Evolutionary conservation across 2,329 filamentous ascomycete genomes (phyloP).

Genomic region (Beauveria brongniartii): DNA sequence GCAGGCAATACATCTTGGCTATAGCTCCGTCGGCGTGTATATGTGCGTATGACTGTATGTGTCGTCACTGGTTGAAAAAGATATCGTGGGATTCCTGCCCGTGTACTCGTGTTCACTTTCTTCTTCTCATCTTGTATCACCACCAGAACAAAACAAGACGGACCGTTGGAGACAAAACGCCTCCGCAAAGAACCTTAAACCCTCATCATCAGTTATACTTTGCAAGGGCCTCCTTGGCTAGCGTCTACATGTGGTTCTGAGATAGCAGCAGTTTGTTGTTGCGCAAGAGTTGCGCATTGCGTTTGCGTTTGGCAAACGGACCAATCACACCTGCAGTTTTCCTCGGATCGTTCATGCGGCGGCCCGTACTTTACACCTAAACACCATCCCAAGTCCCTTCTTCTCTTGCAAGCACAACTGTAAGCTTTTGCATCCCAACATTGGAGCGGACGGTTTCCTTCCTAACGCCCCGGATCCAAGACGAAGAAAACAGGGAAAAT

Average conservation of each 20-base stretch:
- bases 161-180: neutral
- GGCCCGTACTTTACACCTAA: neutral
- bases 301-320: constrained; percentile 4
- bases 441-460: too few relatives aligned
- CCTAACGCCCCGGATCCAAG: neutral
- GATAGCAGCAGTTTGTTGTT: neutral
- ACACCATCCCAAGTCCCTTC: neutral
- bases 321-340: neutral
- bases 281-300: neutral
- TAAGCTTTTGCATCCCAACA: neutral
- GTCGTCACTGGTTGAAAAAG: neutral
- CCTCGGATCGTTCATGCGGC: neutral
- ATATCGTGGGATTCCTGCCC: neutral
- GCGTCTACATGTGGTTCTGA: neutral
- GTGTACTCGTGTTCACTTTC: neutral
- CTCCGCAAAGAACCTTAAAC: neutral
- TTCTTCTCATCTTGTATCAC: neutral
- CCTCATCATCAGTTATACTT: neutral
- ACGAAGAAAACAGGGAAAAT: neutral
- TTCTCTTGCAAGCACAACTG: neutral
- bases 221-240: neutral
- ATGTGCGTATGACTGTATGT: neutral
- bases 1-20: constrained; percentile 4
- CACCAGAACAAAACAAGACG: neutral
- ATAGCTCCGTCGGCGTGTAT: neutral